A percentile compares a stretch with the other conserved stretches of the same genome.
These are phyloP conservation scores for Pelargonium australe DNA, from an alignment of 441 rosid species.

Conservation along the genomic window DNA sequence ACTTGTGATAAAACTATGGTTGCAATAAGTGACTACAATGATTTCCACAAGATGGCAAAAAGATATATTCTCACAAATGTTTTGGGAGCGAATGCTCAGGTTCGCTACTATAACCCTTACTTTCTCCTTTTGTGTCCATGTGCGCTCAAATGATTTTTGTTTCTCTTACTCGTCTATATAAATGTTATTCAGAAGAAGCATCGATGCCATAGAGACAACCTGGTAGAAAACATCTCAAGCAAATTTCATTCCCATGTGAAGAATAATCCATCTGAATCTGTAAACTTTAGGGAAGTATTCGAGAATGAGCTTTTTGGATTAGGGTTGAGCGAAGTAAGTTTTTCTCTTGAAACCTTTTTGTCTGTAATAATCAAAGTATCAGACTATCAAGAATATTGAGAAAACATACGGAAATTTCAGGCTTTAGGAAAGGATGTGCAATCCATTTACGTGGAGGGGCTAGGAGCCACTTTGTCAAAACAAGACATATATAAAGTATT, in stretches of 20 bases:
- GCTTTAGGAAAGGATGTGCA: constrained; percentile 60
- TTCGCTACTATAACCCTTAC: constrained; percentile 11
- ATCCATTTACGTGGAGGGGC: constrained; percentile 52
- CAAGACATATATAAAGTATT: constrained; percentile 42
- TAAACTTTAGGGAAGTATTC: constrained; percentile 66
- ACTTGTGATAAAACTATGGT: constrained; percentile 70
- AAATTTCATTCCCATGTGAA: constrained; percentile 40
- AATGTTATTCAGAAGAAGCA: constrained; percentile 45
- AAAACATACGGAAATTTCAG: constrained; percentile 24
- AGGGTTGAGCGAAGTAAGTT: constrained; percentile 58
- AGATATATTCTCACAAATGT: constrained; percentile 44
- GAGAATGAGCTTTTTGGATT: constrained; percentile 64
- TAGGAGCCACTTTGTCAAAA: constrained; percentile 48
- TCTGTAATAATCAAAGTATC: background rate
- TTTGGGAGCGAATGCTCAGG: constrained; percentile 72
- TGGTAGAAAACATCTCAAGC: constrained; percentile 44
- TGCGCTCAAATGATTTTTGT: background rate
- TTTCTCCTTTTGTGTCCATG: too few species aligned
- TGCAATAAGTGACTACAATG: constrained; percentile 75
- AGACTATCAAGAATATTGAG: background rate
- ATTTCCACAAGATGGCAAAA: constrained; percentile 61
- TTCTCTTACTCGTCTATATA: background rate
- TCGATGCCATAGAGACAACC: constrained; percentile 45
- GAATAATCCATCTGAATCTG: constrained; percentile 32
- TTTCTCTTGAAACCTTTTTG: constrained; percentile 9